Evolutionary conservation across 495 filamentous ascomycete genomes (phyloP).

Genomic region (Cudoniella acicularis): DNA sequence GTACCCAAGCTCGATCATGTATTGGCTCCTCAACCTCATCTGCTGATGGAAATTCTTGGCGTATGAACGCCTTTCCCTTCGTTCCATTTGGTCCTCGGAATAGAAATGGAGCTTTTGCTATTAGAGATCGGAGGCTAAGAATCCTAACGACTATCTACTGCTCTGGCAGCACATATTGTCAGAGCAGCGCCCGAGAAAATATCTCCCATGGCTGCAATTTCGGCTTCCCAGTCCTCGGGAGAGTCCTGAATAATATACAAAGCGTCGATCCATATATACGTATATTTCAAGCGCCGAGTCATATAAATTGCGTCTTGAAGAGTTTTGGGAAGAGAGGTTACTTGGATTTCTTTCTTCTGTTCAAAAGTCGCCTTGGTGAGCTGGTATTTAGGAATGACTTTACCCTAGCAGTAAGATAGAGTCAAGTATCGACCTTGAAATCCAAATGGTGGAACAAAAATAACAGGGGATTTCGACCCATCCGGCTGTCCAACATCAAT

Average conservation of each 20-base stretch:
- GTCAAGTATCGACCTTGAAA: not conserved
- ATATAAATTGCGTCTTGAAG: not conserved
- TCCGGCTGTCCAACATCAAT: not conserved
- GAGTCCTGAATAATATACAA: conserved; percentile 1
- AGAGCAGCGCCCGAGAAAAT: not conserved
- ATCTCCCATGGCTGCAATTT: not conserved
- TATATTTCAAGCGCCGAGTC: not conserved
- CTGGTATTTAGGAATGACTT: not conserved
- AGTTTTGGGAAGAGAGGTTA: not conserved
- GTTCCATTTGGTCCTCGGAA: too few relatives aligned
- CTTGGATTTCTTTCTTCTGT: not conserved
- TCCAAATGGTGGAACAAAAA: not conserved
- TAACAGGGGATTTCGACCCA: not conserved
- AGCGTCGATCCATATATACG: not conserved
- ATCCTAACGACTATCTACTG: not conserved
- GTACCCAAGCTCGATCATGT: not conserved
- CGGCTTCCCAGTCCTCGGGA: not conserved
- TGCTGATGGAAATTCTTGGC: not conserved
- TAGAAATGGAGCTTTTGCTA: not conserved
- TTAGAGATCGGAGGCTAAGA: not conserved
- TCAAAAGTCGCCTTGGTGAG: not conserved
- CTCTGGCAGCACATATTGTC: not conserved
- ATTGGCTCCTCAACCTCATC: not conserved
- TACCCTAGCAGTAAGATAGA: not conserved
- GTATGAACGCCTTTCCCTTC: too few relatives aligned